A percentile compares a stretch with the other conserved stretches of the same genome.
phyloP scores from a whole-genome alignment of 352 stramenopile genomes.

The Phytophthora parvispora region DNA sequence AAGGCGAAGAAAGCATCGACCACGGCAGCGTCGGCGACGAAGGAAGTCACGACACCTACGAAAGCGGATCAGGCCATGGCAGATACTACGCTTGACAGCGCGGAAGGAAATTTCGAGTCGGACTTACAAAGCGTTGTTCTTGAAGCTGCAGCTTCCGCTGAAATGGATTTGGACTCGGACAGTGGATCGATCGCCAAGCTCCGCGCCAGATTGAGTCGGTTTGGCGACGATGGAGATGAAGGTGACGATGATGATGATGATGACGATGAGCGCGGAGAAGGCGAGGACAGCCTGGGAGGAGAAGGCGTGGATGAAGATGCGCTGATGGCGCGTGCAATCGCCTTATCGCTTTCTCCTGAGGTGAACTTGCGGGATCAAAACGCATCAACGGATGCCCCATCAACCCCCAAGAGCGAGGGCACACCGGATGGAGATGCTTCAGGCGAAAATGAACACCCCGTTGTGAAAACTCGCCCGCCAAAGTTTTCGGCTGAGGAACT shows the following conservation, averaged over 20 bases:
- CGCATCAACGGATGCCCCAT: constrained; percentile 12
- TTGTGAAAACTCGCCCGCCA: constrained; percentile 52
- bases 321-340: constrained; percentile 90
- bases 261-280: constrained; percentile 54
- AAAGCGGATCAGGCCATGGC: constrained; percentile 42
- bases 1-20: constrained; percentile 25
- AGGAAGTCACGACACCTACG: constrained; percentile 41
- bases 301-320: constrained; percentile 90
- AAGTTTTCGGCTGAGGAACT: constrained; percentile 82
- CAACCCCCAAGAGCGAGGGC: constrained; percentile 24
- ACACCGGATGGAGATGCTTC: constrained; percentile 8
- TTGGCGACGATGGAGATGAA: constrained; percentile 74
- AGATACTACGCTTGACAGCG: constrained; percentile 26
- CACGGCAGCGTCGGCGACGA: constrained; percentile 15
- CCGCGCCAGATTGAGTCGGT: constrained; percentile 72
- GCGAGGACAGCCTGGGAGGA: constrained; percentile 54
- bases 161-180: constrained; percentile 83
- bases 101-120: constrained; percentile 38
- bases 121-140: constrained; percentile 42
- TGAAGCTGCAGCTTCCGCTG: constrained; percentile 35
- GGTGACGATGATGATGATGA: constrained; percentile 70
- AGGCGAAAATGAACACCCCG: constrained; percentile 13
- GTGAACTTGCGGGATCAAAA: constrained; percentile 77
- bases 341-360: constrained; percentile 88
- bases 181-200: constrained; percentile 70